phyloP scores from a whole-genome alignment of 73 alveolate species.

The Paramecium biaurelia region DNA sequence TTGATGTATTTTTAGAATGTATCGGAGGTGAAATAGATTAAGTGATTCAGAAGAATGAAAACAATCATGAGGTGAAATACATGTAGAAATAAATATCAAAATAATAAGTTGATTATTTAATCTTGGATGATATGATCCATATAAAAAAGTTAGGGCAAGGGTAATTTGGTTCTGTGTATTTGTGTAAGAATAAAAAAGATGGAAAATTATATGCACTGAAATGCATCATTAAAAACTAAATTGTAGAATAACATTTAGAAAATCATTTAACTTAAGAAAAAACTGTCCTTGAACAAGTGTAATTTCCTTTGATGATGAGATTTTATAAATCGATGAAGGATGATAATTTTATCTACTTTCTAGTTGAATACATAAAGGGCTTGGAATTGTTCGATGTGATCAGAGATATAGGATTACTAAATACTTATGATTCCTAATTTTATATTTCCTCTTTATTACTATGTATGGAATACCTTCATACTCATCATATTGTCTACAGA shows the following conservation, averaged over 20 bases:
- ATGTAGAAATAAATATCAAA: conserved; percentile 45
- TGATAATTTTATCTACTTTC: conserved; percentile 68
- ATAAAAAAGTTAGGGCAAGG: conserved; percentile 67
- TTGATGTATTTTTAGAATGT: conserved; percentile 39
- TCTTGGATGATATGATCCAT: conserved; percentile 44
- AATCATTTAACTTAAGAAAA: conserved; percentile 64
- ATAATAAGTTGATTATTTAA: conserved; percentile 19
- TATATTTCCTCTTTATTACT: conserved; percentile 67
- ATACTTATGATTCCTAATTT: conserved; percentile 71
- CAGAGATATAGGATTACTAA: conserved; percentile 77
- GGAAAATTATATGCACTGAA: conserved; percentile 66
- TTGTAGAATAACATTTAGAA: conserved; percentile 58
- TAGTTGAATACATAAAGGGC: conserved; percentile 76
- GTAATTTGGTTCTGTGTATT: conserved; percentile 69
- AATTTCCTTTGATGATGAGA: conserved; percentile 75
- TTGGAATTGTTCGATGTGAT: conserved; percentile 79
- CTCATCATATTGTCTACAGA: conserved; percentile 72
- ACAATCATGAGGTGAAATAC: conserved; percentile 55
- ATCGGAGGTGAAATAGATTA: conserved; percentile 63
- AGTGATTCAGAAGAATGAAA: conserved; percentile 54
- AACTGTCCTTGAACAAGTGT: conserved; percentile 65
- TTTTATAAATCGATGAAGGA: conserved; percentile 75
- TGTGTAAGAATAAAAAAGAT: conserved; percentile 47
- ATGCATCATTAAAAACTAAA: conserved; percentile 66
- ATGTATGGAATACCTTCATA: conserved; percentile 74